A percentile compares a stretch with the other conserved stretches of the same genome.
Evolutionary conservation across 768 basidiomycete species (phyloP).

Genomic region (Suillus luteus): DNA sequence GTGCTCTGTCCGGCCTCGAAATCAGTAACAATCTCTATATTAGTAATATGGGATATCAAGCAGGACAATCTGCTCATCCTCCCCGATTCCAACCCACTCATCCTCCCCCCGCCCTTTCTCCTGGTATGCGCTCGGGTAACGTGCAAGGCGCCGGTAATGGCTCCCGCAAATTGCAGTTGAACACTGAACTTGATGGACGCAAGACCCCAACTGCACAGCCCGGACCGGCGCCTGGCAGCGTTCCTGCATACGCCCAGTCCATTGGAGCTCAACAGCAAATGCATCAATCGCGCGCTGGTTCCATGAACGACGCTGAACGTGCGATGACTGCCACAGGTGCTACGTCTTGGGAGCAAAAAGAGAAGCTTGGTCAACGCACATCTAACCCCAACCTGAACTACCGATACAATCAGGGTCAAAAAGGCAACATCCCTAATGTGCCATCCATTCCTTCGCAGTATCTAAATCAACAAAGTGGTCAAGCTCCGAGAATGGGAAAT

Average conservation of each 20-base stretch:
- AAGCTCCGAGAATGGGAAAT: constrained; percentile 41
- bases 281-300: constrained; percentile 41
- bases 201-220: constrained; percentile 55
- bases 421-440: constrained; percentile 57
- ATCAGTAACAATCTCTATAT: constrained; percentile 41
- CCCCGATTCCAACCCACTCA: constrained; percentile 65
- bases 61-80: constrained; percentile 59
- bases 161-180: constrained; percentile 54
- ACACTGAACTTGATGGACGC: constrained; percentile 67
- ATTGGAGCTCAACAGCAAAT: constrained; percentile 37
- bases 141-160: constrained; percentile 38
- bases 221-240: constrained; percentile 49
- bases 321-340: constrained; percentile 39
- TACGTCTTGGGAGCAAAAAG: constrained; percentile 66
- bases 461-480: constrained; percentile 49
- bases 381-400: constrained; percentile 75
- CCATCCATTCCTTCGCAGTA: constrained; percentile 77
- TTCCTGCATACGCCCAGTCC: constrained; percentile 46
- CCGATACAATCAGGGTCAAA: constrained; percentile 46
- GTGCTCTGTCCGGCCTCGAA: constrained; percentile 71
- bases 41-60: constrained; percentile 36
- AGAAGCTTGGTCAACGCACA: constrained; percentile 53
- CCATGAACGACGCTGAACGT: constrained; percentile 33
- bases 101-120: constrained; percentile 48
- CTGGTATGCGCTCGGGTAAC: constrained; percentile 44